phyloP scores from a whole-genome alignment of 352 stramenopile genomes.

The Discostella stelligera region DNA sequence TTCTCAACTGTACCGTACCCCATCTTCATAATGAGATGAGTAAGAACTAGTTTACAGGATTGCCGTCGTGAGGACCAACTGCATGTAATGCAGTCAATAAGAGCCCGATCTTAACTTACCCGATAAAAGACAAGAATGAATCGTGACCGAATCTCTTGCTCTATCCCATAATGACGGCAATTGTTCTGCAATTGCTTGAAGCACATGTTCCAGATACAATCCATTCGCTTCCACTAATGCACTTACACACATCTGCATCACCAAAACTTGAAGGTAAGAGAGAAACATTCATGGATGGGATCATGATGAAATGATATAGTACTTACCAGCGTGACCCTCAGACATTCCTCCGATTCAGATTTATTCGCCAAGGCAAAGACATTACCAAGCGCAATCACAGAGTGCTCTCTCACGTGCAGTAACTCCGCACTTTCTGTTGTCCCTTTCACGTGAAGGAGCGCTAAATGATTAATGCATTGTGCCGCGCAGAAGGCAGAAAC shows the following conservation, averaged over 20 bases:
- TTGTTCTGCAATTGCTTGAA: conserved; percentile 42
- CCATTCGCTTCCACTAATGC: conserved; percentile 38
- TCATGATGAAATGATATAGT: background rate
- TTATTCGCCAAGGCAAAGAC: conserved; percentile 39
- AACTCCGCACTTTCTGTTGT: conserved; percentile 19
- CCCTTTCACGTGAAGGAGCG: conserved; percentile 25
- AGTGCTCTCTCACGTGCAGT: conserved; percentile 22
- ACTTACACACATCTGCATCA: conserved; percentile 28
- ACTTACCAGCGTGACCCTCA: conserved; percentile 22
- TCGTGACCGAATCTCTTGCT: conserved; percentile 35
- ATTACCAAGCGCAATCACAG: conserved; percentile 36
- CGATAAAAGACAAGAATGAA: conserved; percentile 43
- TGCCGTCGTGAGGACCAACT: background rate
- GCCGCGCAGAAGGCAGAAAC: conserved; percentile 38
- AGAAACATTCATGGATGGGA: background rate
- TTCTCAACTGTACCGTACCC: conserved; percentile 46
- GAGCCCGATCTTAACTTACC: conserved; percentile 11
- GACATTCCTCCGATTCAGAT: conserved; percentile 33
- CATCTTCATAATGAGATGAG: conserved; percentile 50
- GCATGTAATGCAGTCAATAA: background rate
- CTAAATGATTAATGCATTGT: conserved; percentile 36
- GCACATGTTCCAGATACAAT: conserved; percentile 24
- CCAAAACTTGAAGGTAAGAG: too few relatives aligned
- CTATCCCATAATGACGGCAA: conserved; percentile 42
- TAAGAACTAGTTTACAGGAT: conserved; percentile 23